phyloP scores from a whole-genome alignment of 352 stramenopile species.

The Globisporangium recalcitrans region DNA sequence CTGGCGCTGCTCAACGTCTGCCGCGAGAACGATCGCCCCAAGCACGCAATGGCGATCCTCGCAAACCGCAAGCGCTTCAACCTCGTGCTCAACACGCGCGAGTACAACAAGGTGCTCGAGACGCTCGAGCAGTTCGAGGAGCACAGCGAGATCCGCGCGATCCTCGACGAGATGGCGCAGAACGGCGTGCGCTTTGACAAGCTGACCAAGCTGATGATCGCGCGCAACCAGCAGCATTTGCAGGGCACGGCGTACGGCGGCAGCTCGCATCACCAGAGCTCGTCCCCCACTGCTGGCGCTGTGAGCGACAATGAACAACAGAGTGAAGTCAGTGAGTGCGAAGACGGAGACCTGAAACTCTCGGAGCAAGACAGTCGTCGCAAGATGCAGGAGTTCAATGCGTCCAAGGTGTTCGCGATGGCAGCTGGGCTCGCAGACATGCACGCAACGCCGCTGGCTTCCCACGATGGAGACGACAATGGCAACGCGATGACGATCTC shows the following conservation, averaged over 20 bases:
- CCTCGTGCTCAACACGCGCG: conserved; percentile 29
- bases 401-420: conserved; percentile 8
- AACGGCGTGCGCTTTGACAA: conserved; percentile 23
- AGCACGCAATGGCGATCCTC: conserved; percentile 46
- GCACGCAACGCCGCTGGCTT: background rate
- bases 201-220: conserved; percentile 26
- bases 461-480: conserved; percentile 1
- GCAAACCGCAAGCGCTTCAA: conserved; percentile 52
- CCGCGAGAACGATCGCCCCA: conserved; percentile 26
- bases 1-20: conserved; percentile 47
- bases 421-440: conserved; percentile 11
- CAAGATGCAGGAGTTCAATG: conserved; percentile 1
- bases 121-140: conserved; percentile 34
- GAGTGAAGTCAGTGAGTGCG: background rate
- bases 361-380: conserved; percentile 9
- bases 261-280: background rate
- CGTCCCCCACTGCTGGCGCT: background rate
- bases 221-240: conserved; percentile 32
- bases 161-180: conserved; percentile 43
- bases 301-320: background rate
- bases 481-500: conserved; percentile 19
- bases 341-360: background rate
- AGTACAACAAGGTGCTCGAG: conserved; percentile 43
- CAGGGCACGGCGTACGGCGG: conserved; percentile 20
- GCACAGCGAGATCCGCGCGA: conserved; percentile 24